These are phyloP conservation scores for Coemansia sp. DNA, from an alignment of 192 early-diverging fungal genomes.

Conservation along the genomic window DNA sequence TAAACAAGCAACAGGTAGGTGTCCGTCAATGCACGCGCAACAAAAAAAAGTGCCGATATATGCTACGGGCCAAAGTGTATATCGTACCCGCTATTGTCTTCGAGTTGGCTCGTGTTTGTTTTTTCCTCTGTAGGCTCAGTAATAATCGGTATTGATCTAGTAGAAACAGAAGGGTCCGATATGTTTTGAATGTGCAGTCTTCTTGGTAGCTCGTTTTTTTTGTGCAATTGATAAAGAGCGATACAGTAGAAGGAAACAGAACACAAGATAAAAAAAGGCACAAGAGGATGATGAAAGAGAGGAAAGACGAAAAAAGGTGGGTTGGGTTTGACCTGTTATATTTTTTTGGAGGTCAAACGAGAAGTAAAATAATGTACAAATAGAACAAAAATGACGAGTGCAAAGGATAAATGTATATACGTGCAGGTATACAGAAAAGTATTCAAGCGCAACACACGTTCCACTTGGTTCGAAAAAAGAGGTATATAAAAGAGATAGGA, in stretches of 20 bases:
- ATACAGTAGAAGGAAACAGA: neutral
- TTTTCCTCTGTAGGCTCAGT: neutral
- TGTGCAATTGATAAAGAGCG: neutral
- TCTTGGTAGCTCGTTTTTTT: neutral
- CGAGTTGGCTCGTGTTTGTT: neutral
- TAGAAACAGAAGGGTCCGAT: neutral
- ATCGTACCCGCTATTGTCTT: neutral
- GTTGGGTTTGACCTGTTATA: neutral
- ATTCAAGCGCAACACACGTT: neutral
- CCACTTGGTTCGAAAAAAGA: neutral
- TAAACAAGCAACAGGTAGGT: too few species aligned
- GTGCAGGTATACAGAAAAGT: neutral
- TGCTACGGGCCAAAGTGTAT: neutral
- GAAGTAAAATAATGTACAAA: conserved; percentile 8
- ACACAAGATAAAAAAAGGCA: conserved; percentile 6
- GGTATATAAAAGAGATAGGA: neutral
- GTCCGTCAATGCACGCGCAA: too few species aligned
- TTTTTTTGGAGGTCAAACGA: conserved; percentile 5
- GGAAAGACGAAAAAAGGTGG: neutral
- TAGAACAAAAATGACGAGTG: conserved; percentile 7
- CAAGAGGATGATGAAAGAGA: conserved; percentile 16
- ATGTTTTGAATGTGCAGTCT: neutral
- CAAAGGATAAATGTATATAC: conserved; percentile 1
- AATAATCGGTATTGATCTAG: neutral
- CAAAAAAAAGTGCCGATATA: neutral